Conservation (phyloP, 1,284 basidiomycete genomes). For the Coniferiporia sulphurascens region DNA sequence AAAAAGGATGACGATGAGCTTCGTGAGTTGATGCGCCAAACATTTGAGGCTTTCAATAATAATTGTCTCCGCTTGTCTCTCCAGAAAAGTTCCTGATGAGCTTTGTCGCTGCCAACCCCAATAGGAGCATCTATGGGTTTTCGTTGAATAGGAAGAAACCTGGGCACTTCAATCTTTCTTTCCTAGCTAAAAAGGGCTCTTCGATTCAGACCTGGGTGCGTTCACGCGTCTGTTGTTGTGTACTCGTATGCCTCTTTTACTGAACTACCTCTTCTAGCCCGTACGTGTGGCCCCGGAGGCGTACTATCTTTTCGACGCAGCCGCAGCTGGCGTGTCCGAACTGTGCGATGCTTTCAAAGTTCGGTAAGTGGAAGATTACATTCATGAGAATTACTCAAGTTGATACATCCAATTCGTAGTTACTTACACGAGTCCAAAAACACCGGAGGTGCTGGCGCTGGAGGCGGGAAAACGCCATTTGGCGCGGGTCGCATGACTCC, state of each 20-base stretch:
- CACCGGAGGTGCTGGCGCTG: constrained; percentile 38
- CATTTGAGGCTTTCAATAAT: constrained; percentile 9
- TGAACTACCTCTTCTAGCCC: constrained; percentile 47
- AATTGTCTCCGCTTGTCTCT: not conserved
- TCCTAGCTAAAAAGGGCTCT: constrained; percentile 88
- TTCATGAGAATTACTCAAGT: constrained; percentile 16
- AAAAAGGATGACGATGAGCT: constrained; percentile 88
- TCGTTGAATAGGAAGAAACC: constrained; percentile 86
- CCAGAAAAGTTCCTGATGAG: constrained; percentile 86
- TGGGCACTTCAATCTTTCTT: constrained; percentile 91
- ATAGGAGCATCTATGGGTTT: constrained; percentile 95
- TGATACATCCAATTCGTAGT: constrained; percentile 31
- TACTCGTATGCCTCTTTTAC: not conserved
- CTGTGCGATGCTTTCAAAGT: constrained; percentile 96
- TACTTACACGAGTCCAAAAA: constrained; percentile 81
- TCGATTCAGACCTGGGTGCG: constrained; percentile 89
- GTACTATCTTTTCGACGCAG: constrained; percentile 84
- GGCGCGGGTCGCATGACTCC: constrained; percentile 73
- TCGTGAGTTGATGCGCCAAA: constrained; percentile 50
- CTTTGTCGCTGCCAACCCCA: constrained; percentile 89
- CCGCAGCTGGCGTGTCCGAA: constrained; percentile 85
- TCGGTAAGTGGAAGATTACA: constrained; percentile 42
- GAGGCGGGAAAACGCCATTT: constrained; percentile 77
- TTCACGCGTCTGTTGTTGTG: not conserved
- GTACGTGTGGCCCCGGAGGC: constrained; percentile 87